Evolutionary conservation across 2,329 filamentous ascomycete species (phyloP).

Genomic region (Chaetomiaceae sp.): DNA sequence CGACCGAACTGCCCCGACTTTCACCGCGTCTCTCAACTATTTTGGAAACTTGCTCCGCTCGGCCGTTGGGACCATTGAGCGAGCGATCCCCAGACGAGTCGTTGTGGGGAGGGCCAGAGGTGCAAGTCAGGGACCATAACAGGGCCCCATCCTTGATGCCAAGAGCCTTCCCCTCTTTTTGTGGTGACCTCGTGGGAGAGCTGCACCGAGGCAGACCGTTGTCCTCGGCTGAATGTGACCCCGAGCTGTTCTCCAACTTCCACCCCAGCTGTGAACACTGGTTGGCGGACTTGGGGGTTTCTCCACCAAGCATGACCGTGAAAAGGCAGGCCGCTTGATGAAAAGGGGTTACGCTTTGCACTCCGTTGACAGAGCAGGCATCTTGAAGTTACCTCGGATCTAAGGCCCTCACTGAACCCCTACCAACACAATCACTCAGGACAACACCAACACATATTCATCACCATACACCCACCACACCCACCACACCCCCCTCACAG

Average conservation of each 20-base stretch:
- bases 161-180: neutral
- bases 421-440: no score
- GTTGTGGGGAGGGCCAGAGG: neutral
- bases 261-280: neutral
- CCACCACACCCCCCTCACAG: neutral
- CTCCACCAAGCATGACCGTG: conserved; percentile 7
- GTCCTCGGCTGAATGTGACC: conserved; percentile 1
- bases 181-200: neutral
- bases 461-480: neutral
- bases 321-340: neutral
- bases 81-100: neutral
- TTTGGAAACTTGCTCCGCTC: conserved; percentile 8
- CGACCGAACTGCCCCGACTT: conserved; percentile 5
- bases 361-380: no score
- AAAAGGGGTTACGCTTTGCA: conserved; percentile 2
- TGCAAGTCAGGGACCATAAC: neutral
- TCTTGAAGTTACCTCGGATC: no score
- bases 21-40: conserved; percentile 1
- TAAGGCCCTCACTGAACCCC: no score
- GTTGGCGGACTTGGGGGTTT: neutral
- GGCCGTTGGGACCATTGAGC: neutral
- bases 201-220: neutral
- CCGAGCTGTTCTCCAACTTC: neutral
- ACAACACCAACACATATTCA: neutral
- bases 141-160: neutral